Conservation (phyloP, 2,329 filamentous ascomycete genomes). For the Chaetomiaceae sp. region DNA sequence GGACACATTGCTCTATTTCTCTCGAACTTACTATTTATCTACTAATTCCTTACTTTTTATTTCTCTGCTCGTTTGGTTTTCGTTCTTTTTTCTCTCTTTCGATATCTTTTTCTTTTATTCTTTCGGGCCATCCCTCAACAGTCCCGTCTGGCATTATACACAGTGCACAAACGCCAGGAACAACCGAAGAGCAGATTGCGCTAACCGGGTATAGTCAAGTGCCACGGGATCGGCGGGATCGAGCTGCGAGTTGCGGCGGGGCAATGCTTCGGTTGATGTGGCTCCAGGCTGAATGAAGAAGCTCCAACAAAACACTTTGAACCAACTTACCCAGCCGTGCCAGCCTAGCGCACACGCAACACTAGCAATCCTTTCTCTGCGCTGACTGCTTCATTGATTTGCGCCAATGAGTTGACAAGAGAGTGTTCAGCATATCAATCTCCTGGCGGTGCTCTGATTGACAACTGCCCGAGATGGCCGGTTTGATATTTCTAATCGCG, state of each 20-base stretch:
- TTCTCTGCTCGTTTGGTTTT: neutral
- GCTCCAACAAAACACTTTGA: slow-evolving; percentile 1
- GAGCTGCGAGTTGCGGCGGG: neutral
- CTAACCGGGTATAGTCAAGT: slow-evolving; percentile 8
- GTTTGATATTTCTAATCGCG: slow-evolving; percentile 33
- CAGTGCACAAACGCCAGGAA: neutral
- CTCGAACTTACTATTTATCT: no score
- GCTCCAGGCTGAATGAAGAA: neutral
- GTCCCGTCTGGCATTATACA: no score
- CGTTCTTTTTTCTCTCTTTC: neutral
- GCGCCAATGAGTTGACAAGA: slow-evolving; percentile 13
- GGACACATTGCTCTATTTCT: no score
- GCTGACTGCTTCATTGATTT: neutral
- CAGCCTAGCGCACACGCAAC: neutral
- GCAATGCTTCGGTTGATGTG: slow-evolving; percentile 3
- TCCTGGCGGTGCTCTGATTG: neutral
- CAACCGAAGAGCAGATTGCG: neutral
- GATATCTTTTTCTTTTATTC: neutral
- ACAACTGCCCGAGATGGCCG: slow-evolving; percentile 30
- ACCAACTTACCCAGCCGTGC: neutral
- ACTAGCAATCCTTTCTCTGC: neutral
- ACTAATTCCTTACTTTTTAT: no score
- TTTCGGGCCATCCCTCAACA: no score
- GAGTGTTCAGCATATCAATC: neutral
- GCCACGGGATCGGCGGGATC: no score